These are phyloP conservation scores for Paraleonurus japonicus DNA, from an alignment of 257 asterid species.

Conservation along the genomic window DNA sequence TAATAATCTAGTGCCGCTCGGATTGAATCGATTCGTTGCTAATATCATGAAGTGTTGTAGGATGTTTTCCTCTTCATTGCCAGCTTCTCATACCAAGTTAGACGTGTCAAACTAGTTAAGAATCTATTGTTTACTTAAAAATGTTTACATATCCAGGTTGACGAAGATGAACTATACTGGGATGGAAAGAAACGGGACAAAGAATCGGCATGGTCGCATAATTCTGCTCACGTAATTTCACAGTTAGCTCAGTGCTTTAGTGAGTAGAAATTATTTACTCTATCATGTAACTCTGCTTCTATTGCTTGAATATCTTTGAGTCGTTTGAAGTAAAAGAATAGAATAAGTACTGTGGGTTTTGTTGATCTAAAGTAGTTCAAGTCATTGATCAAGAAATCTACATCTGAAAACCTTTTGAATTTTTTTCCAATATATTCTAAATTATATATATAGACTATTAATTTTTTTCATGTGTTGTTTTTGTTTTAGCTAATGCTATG, in stretches of 20 bases:
- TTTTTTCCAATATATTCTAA: not conserved
- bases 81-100: not conserved
- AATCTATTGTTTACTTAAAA: slow-evolving; percentile 29
- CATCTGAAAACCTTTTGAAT: not conserved
- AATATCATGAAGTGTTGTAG: not conserved
- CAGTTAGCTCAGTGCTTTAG: slow-evolving; percentile 80
- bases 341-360: not conserved
- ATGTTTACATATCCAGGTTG: slow-evolving; percentile 55
- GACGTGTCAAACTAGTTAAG: not conserved
- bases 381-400: not conserved
- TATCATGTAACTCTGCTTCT: slow-evolving; percentile 11
- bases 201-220: slow-evolving; percentile 49
- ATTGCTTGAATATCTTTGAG: not conserved
- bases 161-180: slow-evolving; percentile 73
- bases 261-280: slow-evolving; percentile 51
- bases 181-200: slow-evolving; percentile 52
- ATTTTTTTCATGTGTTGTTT: slow-evolving; percentile 1
- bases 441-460: not conserved
- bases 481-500: slow-evolving; percentile 89
- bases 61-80: not conserved
- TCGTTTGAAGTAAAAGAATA: not conserved
- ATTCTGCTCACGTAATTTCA: slow-evolving; percentile 73
- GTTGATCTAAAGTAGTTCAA: slow-evolving; percentile 2
- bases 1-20: not conserved
- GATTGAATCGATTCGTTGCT: not conserved